A percentile compares a stretch with the other conserved stretches of the same genome.
These are phyloP conservation scores for Penium margaritaceum DNA, from an alignment of 139 green algal species.

Conservation along the genomic window DNA sequence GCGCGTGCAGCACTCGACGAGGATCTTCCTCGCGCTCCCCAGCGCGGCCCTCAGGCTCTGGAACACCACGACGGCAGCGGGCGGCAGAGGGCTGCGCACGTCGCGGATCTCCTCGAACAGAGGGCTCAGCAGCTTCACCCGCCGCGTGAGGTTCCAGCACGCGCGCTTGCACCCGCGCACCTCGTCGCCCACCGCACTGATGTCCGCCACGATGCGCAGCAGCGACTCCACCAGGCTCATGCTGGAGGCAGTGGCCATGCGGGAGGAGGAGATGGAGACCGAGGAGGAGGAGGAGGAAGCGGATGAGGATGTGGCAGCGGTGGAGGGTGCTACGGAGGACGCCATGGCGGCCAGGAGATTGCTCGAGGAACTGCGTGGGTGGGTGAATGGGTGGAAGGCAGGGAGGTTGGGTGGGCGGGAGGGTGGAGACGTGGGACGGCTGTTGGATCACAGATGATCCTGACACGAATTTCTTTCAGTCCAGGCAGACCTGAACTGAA, in stretches of 20 bases:
- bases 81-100: conserved; percentile 18
- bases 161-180: conserved; percentile 6
- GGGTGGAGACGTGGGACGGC: no score
- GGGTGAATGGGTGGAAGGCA: no score
- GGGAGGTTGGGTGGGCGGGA: no score
- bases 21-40: conserved; percentile 1
- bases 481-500: no score
- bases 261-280: conserved; percentile 10
- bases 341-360: no score
- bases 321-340: no score
- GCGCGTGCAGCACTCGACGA: conserved; percentile 21
- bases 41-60: conserved; percentile 21
- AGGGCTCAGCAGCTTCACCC: conserved; percentile 18
- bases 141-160: conserved; percentile 15
- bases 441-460: no score
- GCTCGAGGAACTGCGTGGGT: no score
- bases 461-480: no score
- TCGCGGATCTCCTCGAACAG: conserved; percentile 39
- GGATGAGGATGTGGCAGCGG: no score
- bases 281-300: no score
- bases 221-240: conserved; percentile 25
- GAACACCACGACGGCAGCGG: conserved; percentile 10
- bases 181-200: conserved; percentile 7
- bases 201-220: conserved; percentile 14
- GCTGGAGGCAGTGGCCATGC: conserved; percentile 18